Evolutionary conservation across 2,329 filamentous ascomycete genomes (phyloP).

Genomic region (Pseudogymnoascus sp.): DNA sequence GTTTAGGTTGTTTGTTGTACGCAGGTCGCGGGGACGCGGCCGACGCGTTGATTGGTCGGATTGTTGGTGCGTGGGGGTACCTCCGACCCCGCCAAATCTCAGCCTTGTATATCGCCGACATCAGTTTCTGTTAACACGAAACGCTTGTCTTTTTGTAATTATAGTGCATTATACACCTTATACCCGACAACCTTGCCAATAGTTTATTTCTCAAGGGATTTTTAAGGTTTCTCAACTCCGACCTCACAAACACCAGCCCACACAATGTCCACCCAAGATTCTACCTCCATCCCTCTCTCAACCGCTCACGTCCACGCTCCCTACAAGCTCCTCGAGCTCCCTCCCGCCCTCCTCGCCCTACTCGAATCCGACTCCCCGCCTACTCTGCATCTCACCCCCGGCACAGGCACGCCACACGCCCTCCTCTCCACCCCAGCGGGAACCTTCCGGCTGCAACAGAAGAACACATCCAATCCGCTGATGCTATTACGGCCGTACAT

Average conservation of each 20-base stretch:
- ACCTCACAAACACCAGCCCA: not conserved
- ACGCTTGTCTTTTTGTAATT: not conserved
- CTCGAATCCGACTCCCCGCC: slow-evolving; percentile 47
- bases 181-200: not conserved
- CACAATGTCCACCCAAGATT: slow-evolving; percentile 25
- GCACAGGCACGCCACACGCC: slow-evolving; percentile 35
- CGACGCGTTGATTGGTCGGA: slow-evolving; percentile 6
- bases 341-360: slow-evolving; percentile 45
- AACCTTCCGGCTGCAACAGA: slow-evolving; percentile 53
- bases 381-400: slow-evolving; percentile 40
- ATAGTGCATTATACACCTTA: not conserved
- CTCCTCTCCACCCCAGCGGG: slow-evolving; percentile 43
- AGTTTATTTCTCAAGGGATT: not conserved
- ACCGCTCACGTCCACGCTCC: slow-evolving; percentile 40
- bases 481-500: slow-evolving; percentile 40
- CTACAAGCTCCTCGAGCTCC: slow-evolving; percentile 55
- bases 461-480: slow-evolving; percentile 60
- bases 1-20: slow-evolving; percentile 7
- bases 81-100: slow-evolving; percentile 4
- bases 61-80: not conserved
- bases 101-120: slow-evolving; percentile 6
- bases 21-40: slow-evolving; percentile 2
- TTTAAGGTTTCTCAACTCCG: too few relatives aligned
- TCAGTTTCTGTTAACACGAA: not conserved
- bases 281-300: slow-evolving; percentile 40